Evolutionary conservation across 495 filamentous ascomycete species (phyloP), one percentile per base, ranked within the genome.

Genomic region (Talaromyces stipitatus): DNA sequence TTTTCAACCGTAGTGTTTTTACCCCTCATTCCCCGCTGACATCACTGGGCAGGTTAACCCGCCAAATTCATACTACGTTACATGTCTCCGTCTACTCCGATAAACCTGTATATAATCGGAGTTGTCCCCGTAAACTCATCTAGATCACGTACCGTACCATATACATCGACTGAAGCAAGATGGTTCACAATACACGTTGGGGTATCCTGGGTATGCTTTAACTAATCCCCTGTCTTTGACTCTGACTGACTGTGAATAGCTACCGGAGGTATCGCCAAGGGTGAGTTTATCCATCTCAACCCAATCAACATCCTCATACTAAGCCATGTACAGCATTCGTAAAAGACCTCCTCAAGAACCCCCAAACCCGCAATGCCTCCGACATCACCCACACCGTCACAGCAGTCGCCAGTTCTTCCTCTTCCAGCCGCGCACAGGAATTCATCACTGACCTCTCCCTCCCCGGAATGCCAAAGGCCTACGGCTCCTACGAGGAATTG

Each of bases 321-420:
- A 36, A 36, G 36, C 12, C 2, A 36, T 18, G 12, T 22, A 55
- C 26, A 87, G 87, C 73, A 51, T 97, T 97, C 76, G 79, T 85
- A 58, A 85, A 85, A 71, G 92, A 96, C 68, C 85, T 97, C 47
- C 83, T 91, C 56, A 77, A 79, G 61, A 85, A 91, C 69, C 87
- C 92, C n/a, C 76, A 80, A 12, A 77, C 75, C 32, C 89, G 92
- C 55, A 76, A 77, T 43, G 87, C 87, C 53, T 72, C 78, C 57
- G 90, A 96, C 64, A 75, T 97, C 63, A 74, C 78, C 43, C 94
- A 97, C 77, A 79, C 82, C 65, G 74, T 97, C 50, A 80, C 83
- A 23, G 92, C 91, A 22, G 92, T 84, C 18, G 89, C 91, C 41
- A 95, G 90, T 16, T 92, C 89, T 10, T 85, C 83, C 28, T 89